Conservation (phyloP, 345 rosid species). For the Brassica juncea region DNA sequence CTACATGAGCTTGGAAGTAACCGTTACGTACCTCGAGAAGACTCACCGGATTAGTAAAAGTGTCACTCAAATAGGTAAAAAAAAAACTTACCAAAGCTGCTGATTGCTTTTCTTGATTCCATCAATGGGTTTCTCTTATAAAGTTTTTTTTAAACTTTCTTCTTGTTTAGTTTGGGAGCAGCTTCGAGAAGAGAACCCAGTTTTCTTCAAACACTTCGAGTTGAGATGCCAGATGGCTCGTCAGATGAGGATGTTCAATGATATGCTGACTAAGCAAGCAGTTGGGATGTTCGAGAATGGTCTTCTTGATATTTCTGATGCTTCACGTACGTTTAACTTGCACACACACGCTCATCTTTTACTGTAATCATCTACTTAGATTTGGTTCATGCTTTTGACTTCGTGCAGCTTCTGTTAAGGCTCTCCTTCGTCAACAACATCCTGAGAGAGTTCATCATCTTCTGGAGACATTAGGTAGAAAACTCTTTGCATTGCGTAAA, state of each 20-base stretch:
- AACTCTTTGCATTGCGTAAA: neutral
- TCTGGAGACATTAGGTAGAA: neutral
- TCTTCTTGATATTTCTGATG: neutral
- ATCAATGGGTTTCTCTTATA: neutral
- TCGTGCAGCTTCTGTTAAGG: neutral
- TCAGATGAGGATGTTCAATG: neutral
- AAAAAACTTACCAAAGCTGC: neutral
- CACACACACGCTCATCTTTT: neutral
- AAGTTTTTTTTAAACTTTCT: neutral
- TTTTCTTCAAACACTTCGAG: neutral
- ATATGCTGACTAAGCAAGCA: neutral
- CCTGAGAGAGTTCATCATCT: neutral
- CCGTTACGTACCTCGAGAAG: neutral
- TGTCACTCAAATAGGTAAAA: neutral
- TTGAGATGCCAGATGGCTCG: neutral
- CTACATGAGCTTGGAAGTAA: slow-evolving; percentile 14
- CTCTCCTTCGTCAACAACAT: neutral
- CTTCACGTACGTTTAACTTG: slow-evolving; percentile 5
- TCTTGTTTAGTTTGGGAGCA: slow-evolving; percentile 23
- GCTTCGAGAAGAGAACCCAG: slow-evolving; percentile 7
- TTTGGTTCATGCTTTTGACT: neutral
- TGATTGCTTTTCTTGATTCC: neutral
- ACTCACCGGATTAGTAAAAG: neutral
- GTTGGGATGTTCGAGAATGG: neutral
- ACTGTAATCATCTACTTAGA: neutral